Base-by-base conservation (phyloP, 2,329 filamentous ascomycete genomes). In the Pseudonectria foliicola region DNA sequence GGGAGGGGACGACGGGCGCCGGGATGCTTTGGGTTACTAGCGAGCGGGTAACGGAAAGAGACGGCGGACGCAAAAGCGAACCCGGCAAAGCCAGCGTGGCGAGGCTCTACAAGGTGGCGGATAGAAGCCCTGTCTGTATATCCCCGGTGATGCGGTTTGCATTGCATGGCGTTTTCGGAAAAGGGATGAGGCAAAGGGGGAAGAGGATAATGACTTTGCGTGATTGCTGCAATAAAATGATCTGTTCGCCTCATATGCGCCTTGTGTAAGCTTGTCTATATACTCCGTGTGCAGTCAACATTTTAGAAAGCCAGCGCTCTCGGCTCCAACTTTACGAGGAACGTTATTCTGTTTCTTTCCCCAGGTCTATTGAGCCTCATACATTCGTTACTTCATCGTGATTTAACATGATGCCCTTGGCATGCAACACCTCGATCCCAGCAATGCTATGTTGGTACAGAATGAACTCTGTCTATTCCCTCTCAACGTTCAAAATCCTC, bases 91-190 rank as follows among this genome's bases (percentile, higher is more conserved):
- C n/a, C 14, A 33, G 15, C 24, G 18, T 7, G 25, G 33, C 15
- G 11, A 23, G 15, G 29, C 25, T 12, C 13, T 39, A 35, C 33
- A 38, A 31, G 39, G 45, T 29, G 42, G 37, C 32, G 34, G 36
- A 34, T 43, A 40, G 37, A 40, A 40, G 35, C 13, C 14, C 43
- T 41, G 43, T 40, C 48, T 44, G 46, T 51, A 49, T 55, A 53
- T 56, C 41, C 44, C 45, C 50, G 48, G 54, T 56, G 55, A 60
- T 61, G 57, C 56, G 50, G 54, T 59, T 59, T 60, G 57, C 56
- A 59, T 59, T 61, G 54, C 54, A 57, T 52, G 57, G 57, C 57
- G 57, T 61, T 61, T 46, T 38, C 52, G 54, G 49, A 52, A 43
- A 53, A 50, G 50, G 51, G 50, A 52, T 46, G 49, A 48, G 42